Conservation (phyloP, 257 asterid genomes). For the Solanum virginianum region DNA sequence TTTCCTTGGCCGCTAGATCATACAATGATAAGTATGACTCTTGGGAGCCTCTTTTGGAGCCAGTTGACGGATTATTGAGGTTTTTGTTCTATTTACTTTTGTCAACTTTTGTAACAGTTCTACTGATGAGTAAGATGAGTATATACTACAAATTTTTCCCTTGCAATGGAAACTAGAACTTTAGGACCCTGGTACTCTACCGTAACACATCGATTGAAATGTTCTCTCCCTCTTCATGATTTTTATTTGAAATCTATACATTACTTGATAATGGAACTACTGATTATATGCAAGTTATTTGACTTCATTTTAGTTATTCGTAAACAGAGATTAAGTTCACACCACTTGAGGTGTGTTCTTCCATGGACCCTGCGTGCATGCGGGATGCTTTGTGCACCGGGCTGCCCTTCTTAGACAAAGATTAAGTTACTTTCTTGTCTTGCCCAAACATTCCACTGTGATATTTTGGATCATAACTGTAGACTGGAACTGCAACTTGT, state of each 20-base stretch:
- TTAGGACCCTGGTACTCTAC: background rate
- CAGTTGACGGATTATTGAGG: constrained; percentile 85
- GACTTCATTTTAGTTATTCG: background rate
- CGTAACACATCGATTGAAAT: background rate
- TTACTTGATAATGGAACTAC: background rate
- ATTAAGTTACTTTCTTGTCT: background rate
- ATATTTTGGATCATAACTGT: background rate
- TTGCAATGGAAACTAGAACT: background rate
- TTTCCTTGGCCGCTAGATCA: constrained; percentile 76
- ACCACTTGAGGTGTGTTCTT: background rate
- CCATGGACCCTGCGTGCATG: background rate
- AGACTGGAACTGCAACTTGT: background rate
- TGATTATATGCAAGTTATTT: background rate
- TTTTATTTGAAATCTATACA: background rate
- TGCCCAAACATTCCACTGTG: background rate
- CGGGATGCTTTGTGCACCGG: background rate
- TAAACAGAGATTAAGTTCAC: background rate
- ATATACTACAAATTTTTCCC: background rate
- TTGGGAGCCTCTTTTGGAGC: constrained; percentile 98
- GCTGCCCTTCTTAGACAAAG: background rate
- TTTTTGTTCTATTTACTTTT: constrained; percentile 9
- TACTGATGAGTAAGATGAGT: background rate
- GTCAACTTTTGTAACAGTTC: background rate
- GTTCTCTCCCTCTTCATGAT: background rate
- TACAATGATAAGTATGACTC: constrained; percentile 87